Base-by-base conservation (phyloP, 345 rosid species). In the Cardiospermum halicacabum region DNA sequence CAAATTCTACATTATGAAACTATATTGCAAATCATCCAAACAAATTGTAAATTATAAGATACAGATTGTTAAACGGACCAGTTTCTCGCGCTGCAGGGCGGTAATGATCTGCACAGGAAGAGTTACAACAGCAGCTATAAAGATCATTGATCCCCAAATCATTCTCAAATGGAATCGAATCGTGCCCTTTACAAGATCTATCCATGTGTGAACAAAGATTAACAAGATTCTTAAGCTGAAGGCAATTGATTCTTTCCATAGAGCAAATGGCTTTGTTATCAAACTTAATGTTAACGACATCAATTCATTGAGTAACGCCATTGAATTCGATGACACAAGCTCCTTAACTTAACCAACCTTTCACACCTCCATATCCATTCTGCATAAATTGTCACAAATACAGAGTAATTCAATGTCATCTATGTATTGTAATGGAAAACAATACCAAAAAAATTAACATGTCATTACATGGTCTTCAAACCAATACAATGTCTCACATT, bases 81-180 rank as follows among this genome's bases (percentile, higher is more conserved):
- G 73, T 47, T 70, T 77, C 72, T 89, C 96, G 64, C 88, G 76
- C 36, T 74, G 82, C 56, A 89, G 58, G 13, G 85, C 86, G 40
- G 81, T 83, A 18, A 82, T 64, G 58, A 92, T 45, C 6, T 88
- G 84, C 11, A 69, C 8, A 2, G 96, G 97, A 65, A 84, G 82
- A 40, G 86, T 72, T 49, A 75, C 26, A 49, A 92, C 71, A 64
- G 89, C 83, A 61, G 76, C 40, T 3, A 67, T 50, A 64, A 84
- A 86, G 36, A 79, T 56, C 12, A 85, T 72, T 55, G 76, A 42
- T 70, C 75, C 81, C 78, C 84, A 66, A 3, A 85, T 59, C 70
- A 85, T 22, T 69, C 66, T 71, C 54, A 84, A 21, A 74, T 82
- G 83, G 68, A 87, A 72, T 53, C 22, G 75, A 60, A 88, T 64